phyloP scores from a whole-genome alignment of 352 stramenopile species.

The Pythium insidiosum region DNA sequence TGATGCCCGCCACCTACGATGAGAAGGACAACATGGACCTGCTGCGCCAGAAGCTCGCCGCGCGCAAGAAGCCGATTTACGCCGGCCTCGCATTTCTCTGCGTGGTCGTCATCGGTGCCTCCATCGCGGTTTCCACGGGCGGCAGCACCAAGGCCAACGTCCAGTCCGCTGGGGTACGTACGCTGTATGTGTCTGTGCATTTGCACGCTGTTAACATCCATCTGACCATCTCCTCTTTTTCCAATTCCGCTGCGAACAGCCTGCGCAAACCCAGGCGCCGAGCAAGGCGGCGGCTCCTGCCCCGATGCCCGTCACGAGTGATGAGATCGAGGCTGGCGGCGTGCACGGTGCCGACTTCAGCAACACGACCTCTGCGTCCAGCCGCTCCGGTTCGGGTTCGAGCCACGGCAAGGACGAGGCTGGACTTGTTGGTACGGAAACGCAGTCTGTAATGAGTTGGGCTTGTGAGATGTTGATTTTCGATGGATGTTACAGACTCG shows the following conservation, averaged over 20 bases:
- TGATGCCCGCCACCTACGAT: constrained; percentile 25
- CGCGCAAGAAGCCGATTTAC: constrained; percentile 62
- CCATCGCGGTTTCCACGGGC: constrained; percentile 17
- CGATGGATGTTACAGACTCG: too few relatives aligned
- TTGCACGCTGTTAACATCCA: too few relatives aligned
- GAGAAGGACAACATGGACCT: constrained; percentile 48
- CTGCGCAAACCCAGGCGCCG: too few relatives aligned
- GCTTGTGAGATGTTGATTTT: too few relatives aligned
- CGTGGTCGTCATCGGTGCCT: constrained; percentile 41
- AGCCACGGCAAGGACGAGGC: not conserved
- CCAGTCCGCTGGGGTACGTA: too few relatives aligned
- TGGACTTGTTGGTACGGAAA: too few relatives aligned
- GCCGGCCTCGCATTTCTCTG: constrained; percentile 41
- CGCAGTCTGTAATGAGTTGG: too few relatives aligned
- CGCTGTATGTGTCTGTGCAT: constrained; percentile 5
- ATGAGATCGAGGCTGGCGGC: constrained; percentile 8
- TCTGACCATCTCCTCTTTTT: too few relatives aligned
- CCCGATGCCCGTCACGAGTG: not conserved
- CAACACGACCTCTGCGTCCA: constrained; percentile 7
- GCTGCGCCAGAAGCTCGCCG: constrained; percentile 29
- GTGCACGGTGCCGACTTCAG: constrained; percentile 17
- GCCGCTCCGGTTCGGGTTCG: constrained; percentile 11
- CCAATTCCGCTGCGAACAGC: too few relatives aligned
- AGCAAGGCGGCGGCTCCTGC: too few relatives aligned
- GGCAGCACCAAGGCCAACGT: not conserved